Evolutionary conservation across 345 rosid species (phyloP), one percentile per base, ranked within the genome.

Genomic region (Euphorbia peplus): DNA sequence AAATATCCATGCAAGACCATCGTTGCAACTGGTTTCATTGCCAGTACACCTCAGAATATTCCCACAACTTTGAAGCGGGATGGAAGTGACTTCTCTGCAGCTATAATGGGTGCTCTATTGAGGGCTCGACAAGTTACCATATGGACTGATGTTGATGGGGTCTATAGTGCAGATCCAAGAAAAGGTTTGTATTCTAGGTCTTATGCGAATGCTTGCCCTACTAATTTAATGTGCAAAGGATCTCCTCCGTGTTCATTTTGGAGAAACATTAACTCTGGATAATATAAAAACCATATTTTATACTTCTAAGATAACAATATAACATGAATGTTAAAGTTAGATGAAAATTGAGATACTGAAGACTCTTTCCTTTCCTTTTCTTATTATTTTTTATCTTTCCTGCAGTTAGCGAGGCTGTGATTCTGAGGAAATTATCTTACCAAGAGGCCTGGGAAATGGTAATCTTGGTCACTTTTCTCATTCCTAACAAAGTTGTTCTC

Each of bases 361-460:
- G 11, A 19, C 7, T 25, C 21, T 56, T 68, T 22, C 35, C 44
- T 70, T 70, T 63, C 26, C 25, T 24, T 39, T 22, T 61, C 26
- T 19, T 55, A 26, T 24, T 44, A 5, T 64, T 39, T 19, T n/a
- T 19, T 0, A 57, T 64, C 46, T 74, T 30, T 69, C 76, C 57
- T 84, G 85, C 88, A 95, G 99, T 95, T 80, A 87, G 90, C 70
- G 98, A 95, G 80, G 99, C 99, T 56, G 96, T 95, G 60, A 89
- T 92, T 69, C 74, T 95, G n/a, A 80, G 75, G 78, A 87, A 82
- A 39, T 81, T 95, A 70, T 90, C 98, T 73, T 95, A 95, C 79
- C 99, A 95, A 83, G 99, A 95, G 80, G 99, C 99, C 37, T 95
- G 97, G 99, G 99, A 95, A 87, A 92, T 95, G 99, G 98, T 95